Conservation (phyloP, 192 early-diverging fungal genomes). For the Entomortierella chlamydospora region DNA sequence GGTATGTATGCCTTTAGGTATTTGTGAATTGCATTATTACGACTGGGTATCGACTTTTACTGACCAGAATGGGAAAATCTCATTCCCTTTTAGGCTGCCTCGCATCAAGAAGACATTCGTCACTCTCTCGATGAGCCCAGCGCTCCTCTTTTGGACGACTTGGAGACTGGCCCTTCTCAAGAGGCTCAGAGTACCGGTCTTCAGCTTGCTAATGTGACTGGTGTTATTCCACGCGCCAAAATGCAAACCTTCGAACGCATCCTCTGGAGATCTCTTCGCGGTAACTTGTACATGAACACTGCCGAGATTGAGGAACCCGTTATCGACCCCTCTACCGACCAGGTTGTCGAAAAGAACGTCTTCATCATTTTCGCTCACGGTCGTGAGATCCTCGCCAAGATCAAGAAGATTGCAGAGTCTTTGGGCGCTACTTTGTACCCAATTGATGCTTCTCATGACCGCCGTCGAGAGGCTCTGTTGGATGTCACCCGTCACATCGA, state of each 20-base stretch:
- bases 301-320: slow-evolving; percentile 97
- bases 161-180: slow-evolving; percentile 57
- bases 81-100: slow-evolving; percentile 45
- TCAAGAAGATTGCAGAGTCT: slow-evolving; percentile 93
- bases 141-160: slow-evolving; percentile 74
- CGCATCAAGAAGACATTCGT: slow-evolving; percentile 60
- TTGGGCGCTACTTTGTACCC: slow-evolving; percentile 95
- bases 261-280: slow-evolving; percentile 97
- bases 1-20: slow-evolving; percentile 53
- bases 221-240: slow-evolving; percentile 91
- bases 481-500: slow-evolving; percentile 90
- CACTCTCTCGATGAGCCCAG: slow-evolving; percentile 65
- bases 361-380: slow-evolving; percentile 99
- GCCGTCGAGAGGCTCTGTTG: slow-evolving; percentile 83
- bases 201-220: slow-evolving; percentile 90
- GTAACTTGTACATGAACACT: slow-evolving; percentile 97
- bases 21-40: background rate
- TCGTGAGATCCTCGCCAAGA: slow-evolving; percentile 87
- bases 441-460: slow-evolving; percentile 85
- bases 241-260: slow-evolving; percentile 96
- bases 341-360: slow-evolving; percentile 93
- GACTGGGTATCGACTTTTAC: background rate
- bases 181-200: slow-evolving; percentile 56
- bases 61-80: background rate
- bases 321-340: slow-evolving; percentile 89